Percentiles rank a stretch among this genome's conserved stretches.
Conservation (phyloP, 768 basidiomycete genomes). For the Astraeus odoratus region DNA sequence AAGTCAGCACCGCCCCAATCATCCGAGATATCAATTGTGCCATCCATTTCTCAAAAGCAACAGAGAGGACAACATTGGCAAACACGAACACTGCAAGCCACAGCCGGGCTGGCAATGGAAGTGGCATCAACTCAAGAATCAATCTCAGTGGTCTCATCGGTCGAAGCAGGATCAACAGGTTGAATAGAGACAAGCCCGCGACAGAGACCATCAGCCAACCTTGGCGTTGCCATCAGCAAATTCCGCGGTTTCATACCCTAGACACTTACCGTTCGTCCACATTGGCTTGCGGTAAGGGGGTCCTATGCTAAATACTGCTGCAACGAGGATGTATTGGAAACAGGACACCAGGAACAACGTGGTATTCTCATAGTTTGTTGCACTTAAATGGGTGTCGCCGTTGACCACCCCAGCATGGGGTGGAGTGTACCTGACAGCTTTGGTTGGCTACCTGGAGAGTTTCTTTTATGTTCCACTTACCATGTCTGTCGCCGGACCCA, state of each 20-base stretch:
- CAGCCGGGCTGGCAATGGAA: slow-evolving; percentile 63
- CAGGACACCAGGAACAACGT: slow-evolving; percentile 89
- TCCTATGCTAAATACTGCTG: slow-evolving; percentile 96
- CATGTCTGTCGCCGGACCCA: slow-evolving; percentile 85
- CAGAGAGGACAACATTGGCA: slow-evolving; percentile 64
- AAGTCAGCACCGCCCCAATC: slow-evolving; percentile 40
- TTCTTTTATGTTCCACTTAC: slow-evolving; percentile 32
- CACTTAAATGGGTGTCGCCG: slow-evolving; percentile 64
- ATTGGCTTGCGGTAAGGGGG: slow-evolving; percentile 94
- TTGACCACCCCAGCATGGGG: slow-evolving; percentile 45
- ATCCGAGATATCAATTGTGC: slow-evolving; percentile 48
- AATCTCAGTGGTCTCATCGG: slow-evolving; percentile 54
- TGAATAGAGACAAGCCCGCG: slow-evolving; percentile 60
- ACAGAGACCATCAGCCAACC: slow-evolving; percentile 81
- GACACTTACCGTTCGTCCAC: slow-evolving; percentile 81
- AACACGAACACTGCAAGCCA: slow-evolving; percentile 62
- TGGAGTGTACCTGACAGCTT: slow-evolving; percentile 60
- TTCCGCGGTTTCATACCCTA: background rate
- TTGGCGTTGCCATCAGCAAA: slow-evolving; percentile 23
- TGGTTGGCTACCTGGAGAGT: background rate
- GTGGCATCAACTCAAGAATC: slow-evolving; percentile 68
- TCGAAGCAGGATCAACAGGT: slow-evolving; percentile 65
- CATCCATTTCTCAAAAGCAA: slow-evolving; percentile 75
- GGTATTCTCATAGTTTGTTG: slow-evolving; percentile 89
- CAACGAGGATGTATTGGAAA: slow-evolving; percentile 97